Percentiles rank a stretch among this genome's conserved stretches.
These are phyloP conservation scores for Annulohypoxylon maeteangense DNA, from an alignment of 495 filamentous ascomycete species.

Conservation along the genomic window DNA sequence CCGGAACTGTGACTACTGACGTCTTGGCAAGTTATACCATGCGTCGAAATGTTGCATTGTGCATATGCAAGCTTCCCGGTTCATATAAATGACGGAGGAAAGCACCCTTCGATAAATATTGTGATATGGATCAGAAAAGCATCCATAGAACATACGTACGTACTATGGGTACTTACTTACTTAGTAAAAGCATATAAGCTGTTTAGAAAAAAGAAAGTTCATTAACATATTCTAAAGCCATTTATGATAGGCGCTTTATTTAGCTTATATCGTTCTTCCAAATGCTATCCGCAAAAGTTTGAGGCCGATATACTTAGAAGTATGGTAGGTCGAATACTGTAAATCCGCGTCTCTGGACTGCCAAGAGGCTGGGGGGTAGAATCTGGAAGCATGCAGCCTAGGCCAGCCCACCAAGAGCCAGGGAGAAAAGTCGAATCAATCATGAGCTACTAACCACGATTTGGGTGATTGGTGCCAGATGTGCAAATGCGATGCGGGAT, in stretches of 20 bases:
- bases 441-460: conserved; percentile 15
- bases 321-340: background rate
- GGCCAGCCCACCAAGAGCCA: conserved; percentile 21
- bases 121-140: background rate
- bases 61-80: conserved; percentile 37
- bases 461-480: conserved; percentile 39
- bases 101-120: background rate
- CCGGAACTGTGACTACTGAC: conserved; percentile 16
- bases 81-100: conserved; percentile 2
- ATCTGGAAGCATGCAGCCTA: conserved; percentile 35
- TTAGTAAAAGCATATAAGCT: background rate
- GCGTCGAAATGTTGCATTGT: conserved; percentile 32
- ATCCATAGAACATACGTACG: background rate
- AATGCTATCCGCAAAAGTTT: background rate
- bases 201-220: background rate
- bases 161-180: background rate
- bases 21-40: conserved; percentile 31
- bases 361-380: conserved; percentile 22
- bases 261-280: background rate
- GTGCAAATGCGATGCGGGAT: conserved; percentile 35
- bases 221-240: background rate
- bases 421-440: conserved; percentile 28
- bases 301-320: background rate
- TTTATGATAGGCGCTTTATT: background rate
- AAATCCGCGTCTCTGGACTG: conserved; percentile 5